Evolutionary conservation across 2,329 filamentous ascomycete genomes (phyloP), one percentile per base, ranked within the genome.

Genomic region (Torrubiella hemipterigena): DNA sequence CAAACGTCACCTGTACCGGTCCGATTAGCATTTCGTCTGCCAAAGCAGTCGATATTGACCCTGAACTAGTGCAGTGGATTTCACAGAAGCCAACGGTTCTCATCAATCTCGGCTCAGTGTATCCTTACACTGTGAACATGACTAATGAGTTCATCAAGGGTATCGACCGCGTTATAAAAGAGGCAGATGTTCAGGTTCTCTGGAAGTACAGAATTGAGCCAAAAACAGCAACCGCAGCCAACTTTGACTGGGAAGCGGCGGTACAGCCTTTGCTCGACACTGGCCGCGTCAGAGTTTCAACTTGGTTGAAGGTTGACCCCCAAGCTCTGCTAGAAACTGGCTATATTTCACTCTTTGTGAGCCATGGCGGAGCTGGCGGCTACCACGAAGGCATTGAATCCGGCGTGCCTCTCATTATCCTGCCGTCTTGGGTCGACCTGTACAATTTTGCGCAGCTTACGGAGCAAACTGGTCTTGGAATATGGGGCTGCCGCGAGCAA

Each of bases 91-190:
- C 41, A 2, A 49, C 47, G 0, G 30, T 50, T 3, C 28, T 49
- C 11, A 33, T 49, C 15, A 47, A 45, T 18, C 31, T 49, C 11
- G 47, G 47, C 12, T 46, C 38, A 21, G 7, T 34, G 3, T 38
- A 42, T 26, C 30, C 7, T 12, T 48, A 43, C 25, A 31, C 22
- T 16, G 22, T 35, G 16, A 20, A 31, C 4, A 30, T 33, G 9
- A 44, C 41, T 3, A 23, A 10, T n/a, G 27, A 17, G 12, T 45
- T 50, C 46, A 36, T 41, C 1, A 18, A 22, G 5, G 42, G 43
- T 4, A 26, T 49, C n/a, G 18, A 9, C 28, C 46, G 59, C 38
- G 23, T 50, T 49, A 38, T 59, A n/a, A 36, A 36, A 4, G 23
- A 19, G 26, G 37, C 32, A 4, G 20, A 39, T 2, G 16, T 43